Evolutionary conservation across 2,329 filamentous ascomycete species (phyloP).

Genomic region (Penicillium rolfsii): DNA sequence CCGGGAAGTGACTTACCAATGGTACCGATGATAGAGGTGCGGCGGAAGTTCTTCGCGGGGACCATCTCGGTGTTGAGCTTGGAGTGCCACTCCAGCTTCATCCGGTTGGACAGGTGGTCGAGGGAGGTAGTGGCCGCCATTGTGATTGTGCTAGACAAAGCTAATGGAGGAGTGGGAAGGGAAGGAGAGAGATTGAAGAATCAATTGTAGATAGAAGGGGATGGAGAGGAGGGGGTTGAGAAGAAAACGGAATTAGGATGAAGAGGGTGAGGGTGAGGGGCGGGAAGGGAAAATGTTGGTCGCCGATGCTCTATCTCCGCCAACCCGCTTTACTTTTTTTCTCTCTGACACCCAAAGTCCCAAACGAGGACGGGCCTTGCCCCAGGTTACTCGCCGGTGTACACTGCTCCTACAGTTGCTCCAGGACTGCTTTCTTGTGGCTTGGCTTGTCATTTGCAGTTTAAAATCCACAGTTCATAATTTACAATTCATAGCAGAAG

Average conservation of each 20-base stretch:
- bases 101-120: constrained; percentile 81
- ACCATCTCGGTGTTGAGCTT: constrained; percentile 87
- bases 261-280: constrained; percentile 22
- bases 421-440: background rate
- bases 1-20: constrained; percentile 66
- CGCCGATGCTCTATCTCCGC: constrained; percentile 35
- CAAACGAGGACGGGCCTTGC: constrained; percentile 3
- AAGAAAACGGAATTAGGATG: constrained; percentile 25
- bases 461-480: background rate
- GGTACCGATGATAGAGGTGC: constrained; percentile 98
- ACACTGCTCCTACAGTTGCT: constrained; percentile 7
- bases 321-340: constrained; percentile 13
- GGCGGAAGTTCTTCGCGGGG: constrained; percentile 86
- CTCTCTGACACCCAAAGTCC: constrained; percentile 11
- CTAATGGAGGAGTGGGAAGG: constrained; percentile 15
- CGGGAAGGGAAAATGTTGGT: constrained; percentile 45
- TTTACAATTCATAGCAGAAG: background rate
- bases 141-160: constrained; percentile 32
- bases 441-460: background rate
- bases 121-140: constrained; percentile 78
- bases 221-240: constrained; percentile 23
- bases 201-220: constrained; percentile 21
- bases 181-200: constrained; percentile 11
- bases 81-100: constrained; percentile 70
- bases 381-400: constrained; percentile 6